Conservation (phyloP, 2,329 filamentous ascomycete species). For the Elsinoe necatrix region DNA sequence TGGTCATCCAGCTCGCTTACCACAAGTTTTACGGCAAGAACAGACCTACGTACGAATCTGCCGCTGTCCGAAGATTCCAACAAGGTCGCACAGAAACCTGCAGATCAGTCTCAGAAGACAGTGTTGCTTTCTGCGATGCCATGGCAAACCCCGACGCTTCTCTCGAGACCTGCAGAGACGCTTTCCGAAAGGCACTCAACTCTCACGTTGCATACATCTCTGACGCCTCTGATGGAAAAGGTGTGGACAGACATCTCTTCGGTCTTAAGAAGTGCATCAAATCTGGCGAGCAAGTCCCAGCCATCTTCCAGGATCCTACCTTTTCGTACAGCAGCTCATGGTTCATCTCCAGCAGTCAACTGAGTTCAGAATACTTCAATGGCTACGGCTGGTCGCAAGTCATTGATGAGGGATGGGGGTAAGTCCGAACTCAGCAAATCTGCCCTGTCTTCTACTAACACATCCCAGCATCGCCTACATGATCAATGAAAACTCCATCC, state of each 20-base stretch:
- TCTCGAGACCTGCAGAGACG: conserved; percentile 57
- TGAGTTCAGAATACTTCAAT: conserved; percentile 96
- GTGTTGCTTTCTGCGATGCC: conserved; percentile 78
- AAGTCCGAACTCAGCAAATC: conserved; percentile 19
- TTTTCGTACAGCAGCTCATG: conserved; percentile 77
- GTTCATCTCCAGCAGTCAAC: conserved; percentile 81
- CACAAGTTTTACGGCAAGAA: conserved; percentile 99
- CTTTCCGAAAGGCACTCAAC: conserved; percentile 74
- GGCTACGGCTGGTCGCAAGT: conserved; percentile 99
- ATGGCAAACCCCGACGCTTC: conserved; percentile 63
- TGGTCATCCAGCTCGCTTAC: conserved; percentile 97
- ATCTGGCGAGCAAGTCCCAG: conserved; percentile 70
- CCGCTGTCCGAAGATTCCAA: conserved; percentile 89
- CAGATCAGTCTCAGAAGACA: conserved; percentile 83
- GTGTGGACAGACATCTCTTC: conserved; percentile 94
- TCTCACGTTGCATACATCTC: conserved; percentile 85
- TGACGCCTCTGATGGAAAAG: conserved; percentile 82
- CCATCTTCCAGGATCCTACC: conserved; percentile 78
- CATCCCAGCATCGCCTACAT: conserved; percentile 73
- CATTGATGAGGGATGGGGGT: conserved; percentile 84
- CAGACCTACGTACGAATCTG: conserved; percentile 94
- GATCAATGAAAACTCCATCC: conserved; percentile 98
- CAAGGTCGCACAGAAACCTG: conserved; percentile 94
- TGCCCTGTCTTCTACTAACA: conserved; percentile 19
- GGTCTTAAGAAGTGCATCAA: conserved; percentile 85